phyloP scores from a whole-genome alignment of 129 eudicot genomes.

The Oenanthe sinensis region DNA sequence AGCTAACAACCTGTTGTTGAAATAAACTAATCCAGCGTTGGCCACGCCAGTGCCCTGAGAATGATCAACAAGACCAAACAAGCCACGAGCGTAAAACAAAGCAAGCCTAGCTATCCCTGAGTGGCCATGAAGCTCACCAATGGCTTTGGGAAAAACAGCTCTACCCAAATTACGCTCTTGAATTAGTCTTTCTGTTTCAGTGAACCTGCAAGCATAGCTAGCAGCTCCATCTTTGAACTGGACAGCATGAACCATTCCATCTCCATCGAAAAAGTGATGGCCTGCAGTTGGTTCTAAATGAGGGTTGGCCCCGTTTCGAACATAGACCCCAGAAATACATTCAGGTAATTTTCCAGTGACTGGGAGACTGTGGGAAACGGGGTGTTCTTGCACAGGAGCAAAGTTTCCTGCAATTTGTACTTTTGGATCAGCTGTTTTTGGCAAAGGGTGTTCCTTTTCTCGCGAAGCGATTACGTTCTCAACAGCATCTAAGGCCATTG shows the following conservation, averaged over 20 bases:
- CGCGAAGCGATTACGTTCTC: slow-evolving; percentile 38
- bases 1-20: slow-evolving; percentile 43
- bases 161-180: slow-evolving; percentile 37
- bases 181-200: slow-evolving; percentile 41
- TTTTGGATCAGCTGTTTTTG: slow-evolving; percentile 53
- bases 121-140: slow-evolving; percentile 58
- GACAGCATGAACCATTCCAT: slow-evolving; percentile 62
- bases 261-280: slow-evolving; percentile 55
- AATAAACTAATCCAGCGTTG: slow-evolving; percentile 47
- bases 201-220: slow-evolving; percentile 44
- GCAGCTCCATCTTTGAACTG: slow-evolving; percentile 27
- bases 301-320: slow-evolving; percentile 58
- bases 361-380: slow-evolving; percentile 28
- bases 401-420: slow-evolving; percentile 56
- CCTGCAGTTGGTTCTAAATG: slow-evolving; percentile 45
- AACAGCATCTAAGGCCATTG: slow-evolving; percentile 49
- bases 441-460: slow-evolving; percentile 42
- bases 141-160: slow-evolving; percentile 52
- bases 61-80: slow-evolving; percentile 42
- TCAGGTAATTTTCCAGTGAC: slow-evolving; percentile 32
- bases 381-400: slow-evolving; percentile 51
- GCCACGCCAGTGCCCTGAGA: slow-evolving; percentile 52
- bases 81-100: slow-evolving; percentile 42
- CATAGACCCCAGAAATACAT: slow-evolving; percentile 35
- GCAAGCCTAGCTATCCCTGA: slow-evolving; percentile 41